Conservation (phyloP, 1,284 basidiomycete genomes). For the Ustilago shanxiensis region DNA sequence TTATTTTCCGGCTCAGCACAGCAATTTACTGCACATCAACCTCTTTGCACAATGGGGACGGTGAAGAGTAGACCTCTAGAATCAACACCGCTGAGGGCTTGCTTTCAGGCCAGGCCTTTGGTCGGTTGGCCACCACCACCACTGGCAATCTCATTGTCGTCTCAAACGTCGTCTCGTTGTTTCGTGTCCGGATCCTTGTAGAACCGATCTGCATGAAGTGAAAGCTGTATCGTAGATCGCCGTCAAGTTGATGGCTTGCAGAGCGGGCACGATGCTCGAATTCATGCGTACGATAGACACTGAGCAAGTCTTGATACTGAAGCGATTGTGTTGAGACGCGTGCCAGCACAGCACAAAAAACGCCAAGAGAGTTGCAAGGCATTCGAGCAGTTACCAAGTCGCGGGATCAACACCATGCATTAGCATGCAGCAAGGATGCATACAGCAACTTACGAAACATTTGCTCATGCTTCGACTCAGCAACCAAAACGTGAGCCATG, state of each 20-base stretch:
- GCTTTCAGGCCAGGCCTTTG: no score
- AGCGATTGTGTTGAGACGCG: background rate
- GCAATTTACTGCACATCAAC: no score
- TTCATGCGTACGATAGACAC: background rate
- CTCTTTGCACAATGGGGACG: no score
- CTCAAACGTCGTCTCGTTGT: no score
- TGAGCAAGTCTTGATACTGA: background rate
- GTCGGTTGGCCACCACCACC: no score
- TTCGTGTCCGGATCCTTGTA: background rate
- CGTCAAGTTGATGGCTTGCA: background rate
- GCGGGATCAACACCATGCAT: slow-evolving; percentile 15
- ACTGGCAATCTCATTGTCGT: no score
- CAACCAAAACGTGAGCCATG: background rate
- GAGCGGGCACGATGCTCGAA: background rate
- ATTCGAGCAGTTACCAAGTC: slow-evolving; percentile 10
- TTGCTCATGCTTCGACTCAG: no score
- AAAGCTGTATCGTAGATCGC: background rate
- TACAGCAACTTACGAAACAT: slow-evolving; percentile 1
- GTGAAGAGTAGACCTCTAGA: no score
- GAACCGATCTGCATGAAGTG: background rate
- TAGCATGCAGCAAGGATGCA: slow-evolving; percentile 18
- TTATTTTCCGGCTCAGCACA: no score
- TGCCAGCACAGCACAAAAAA: slow-evolving; percentile 4
- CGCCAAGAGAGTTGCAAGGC: slow-evolving; percentile 10
- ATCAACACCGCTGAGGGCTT: no score